phyloP scores from a whole-genome alignment of 257 asterid genomes.

The Solanum chiquidenum region DNA sequence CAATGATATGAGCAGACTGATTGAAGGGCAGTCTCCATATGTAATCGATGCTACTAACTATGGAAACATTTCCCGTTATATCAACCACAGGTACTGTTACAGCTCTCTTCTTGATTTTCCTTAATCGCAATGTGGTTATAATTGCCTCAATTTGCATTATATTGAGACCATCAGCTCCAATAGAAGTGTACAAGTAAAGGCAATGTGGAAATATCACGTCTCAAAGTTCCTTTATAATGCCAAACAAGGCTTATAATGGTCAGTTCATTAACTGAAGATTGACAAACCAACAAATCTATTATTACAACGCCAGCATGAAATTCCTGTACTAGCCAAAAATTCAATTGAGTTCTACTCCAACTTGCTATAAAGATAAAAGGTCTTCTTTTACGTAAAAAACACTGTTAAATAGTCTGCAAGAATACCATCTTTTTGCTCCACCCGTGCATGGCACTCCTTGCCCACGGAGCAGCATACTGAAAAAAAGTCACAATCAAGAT shows the following conservation, averaged over 20 bases:
- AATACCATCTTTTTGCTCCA: background rate
- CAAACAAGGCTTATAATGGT: background rate
- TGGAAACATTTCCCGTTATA: conserved; percentile 94
- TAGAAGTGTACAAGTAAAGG: background rate
- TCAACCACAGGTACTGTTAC: conserved; percentile 79
- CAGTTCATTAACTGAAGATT: background rate
- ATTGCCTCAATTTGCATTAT: background rate
- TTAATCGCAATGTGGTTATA: background rate
- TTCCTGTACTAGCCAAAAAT: background rate
- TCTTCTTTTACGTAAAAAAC: background rate
- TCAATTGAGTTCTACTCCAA: background rate
- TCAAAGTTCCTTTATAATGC: background rate
- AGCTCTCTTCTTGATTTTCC: background rate
- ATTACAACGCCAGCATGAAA: background rate
- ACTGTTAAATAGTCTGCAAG: background rate
- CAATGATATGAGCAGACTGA: conserved; percentile 78
- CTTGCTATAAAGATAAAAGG: background rate
- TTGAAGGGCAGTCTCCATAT: conserved; percentile 62
- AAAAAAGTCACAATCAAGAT: background rate
- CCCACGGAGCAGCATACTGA: background rate
- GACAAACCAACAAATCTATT: background rate
- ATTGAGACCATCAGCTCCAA: background rate
- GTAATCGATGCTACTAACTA: conserved; percentile 77
- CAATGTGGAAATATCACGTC: background rate
- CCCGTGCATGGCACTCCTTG: background rate